Percentiles rank a stretch among this genome's conserved stretches.
Evolutionary conservation across 805 yeast genomes (phyloP).

Genomic region (Kluyveromyces wickerhamii): DNA sequence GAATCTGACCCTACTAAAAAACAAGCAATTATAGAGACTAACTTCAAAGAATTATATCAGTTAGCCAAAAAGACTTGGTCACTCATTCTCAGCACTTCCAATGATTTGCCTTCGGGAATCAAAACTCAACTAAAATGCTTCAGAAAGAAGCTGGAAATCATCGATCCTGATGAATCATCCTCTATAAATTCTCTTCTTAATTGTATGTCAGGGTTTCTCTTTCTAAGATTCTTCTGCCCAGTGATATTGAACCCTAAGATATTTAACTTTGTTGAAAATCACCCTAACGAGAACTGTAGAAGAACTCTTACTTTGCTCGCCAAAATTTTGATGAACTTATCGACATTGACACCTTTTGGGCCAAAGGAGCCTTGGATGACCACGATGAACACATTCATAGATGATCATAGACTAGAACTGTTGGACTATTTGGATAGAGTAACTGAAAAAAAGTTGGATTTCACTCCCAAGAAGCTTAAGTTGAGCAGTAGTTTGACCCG

Average conservation of each 20-base stretch:
- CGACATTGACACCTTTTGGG: slow-evolving; percentile 67
- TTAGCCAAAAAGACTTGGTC: slow-evolving; percentile 60
- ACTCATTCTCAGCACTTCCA: slow-evolving; percentile 53
- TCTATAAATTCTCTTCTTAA: slow-evolving; percentile 43
- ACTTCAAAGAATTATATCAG: slow-evolving; percentile 40
- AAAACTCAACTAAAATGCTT: slow-evolving; percentile 56
- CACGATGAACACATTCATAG: slow-evolving; percentile 60
- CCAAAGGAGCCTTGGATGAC: slow-evolving; percentile 78
- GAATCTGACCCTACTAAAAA: slow-evolving; percentile 30
- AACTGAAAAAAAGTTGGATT: slow-evolving; percentile 62
- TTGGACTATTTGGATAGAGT: slow-evolving; percentile 63
- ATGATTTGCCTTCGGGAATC: slow-evolving; percentile 65
- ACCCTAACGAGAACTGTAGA: slow-evolving; percentile 63
- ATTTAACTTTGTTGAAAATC: slow-evolving; percentile 61
- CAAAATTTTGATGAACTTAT: slow-evolving; percentile 68
- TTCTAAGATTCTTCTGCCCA: slow-evolving; percentile 81
- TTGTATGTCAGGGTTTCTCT: slow-evolving; percentile 76
- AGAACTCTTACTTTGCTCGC: slow-evolving; percentile 77
- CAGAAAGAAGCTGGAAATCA: slow-evolving; percentile 53
- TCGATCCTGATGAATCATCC: slow-evolving; percentile 48
- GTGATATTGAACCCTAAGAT: slow-evolving; percentile 85
- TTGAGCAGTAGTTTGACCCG: slow-evolving; percentile 49
- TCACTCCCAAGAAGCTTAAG: slow-evolving; percentile 48
- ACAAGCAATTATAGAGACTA: slow-evolving; percentile 37
- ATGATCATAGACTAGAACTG: slow-evolving; percentile 48